Conservation (phyloP, 495 filamentous ascomycete genomes). For the Clavariopsis aquatica region DNA sequence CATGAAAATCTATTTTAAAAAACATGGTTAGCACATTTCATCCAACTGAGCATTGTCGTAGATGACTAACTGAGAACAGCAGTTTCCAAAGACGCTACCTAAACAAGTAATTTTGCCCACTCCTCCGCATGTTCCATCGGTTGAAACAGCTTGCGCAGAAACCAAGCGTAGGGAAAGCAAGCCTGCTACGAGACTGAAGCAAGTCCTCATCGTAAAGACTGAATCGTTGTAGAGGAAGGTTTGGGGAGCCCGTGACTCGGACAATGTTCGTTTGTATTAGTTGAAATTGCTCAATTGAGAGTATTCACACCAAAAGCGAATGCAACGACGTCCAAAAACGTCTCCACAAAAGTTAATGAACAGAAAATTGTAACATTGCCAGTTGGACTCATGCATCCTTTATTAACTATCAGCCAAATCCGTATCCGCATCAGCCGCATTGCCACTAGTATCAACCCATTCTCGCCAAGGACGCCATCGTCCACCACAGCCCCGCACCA, state of each 20-base stretch:
- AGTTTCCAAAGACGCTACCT: constrained; percentile 5
- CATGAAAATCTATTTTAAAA: not conserved
- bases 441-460: not conserved
- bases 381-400: not conserved
- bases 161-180: constrained; percentile 1
- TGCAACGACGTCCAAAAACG: not conserved
- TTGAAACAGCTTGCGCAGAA: constrained; percentile 7
- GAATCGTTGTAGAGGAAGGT: not conserved
- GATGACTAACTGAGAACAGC: constrained; percentile 5
- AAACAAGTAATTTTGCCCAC: not conserved
- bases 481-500: not conserved
- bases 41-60: not conserved
- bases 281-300: not conserved
- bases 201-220: not conserved
- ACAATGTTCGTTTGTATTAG: not conserved
- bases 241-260: not conserved
- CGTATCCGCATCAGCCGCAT: not conserved
- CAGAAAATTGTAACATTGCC: not conserved
- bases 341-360: not conserved
- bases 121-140: constrained; percentile 13
- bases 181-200: not conserved
- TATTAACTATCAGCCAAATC: not conserved
- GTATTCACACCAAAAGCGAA: not conserved
- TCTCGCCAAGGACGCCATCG: constrained; percentile 1
- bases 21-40: not conserved